A percentile compares a stretch with the other conserved stretches of the same genome.
These are phyloP conservation scores for Erythrophleum ivorense DNA, from an alignment of 331 rosid species.

Conservation along the genomic window DNA sequence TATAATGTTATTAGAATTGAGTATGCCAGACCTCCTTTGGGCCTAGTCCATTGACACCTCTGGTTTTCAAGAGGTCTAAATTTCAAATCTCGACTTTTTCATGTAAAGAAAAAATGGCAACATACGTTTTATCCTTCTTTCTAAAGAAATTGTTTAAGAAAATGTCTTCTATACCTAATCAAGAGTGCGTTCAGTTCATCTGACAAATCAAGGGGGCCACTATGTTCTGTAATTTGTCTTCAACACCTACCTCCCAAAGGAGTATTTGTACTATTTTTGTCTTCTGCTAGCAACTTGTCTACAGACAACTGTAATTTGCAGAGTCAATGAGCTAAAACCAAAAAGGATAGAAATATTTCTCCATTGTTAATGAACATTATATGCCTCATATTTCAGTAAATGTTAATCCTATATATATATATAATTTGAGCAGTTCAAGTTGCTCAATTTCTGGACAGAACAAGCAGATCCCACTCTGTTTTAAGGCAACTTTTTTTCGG, in stretches of 20 bases:
- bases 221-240: background rate
- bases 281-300: slow-evolving; percentile 12
- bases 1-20: too few species aligned
- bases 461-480: slow-evolving; percentile 5
- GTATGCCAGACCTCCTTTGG: background rate
- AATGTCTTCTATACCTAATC: background rate
- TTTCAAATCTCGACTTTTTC: background rate
- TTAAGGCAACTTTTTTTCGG: background rate
- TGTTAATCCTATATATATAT: background rate
- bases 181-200: background rate
- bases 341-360: too few species aligned
- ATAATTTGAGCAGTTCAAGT: too few species aligned
- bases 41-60: background rate
- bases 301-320: background rate
- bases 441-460: background rate
- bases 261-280: background rate
- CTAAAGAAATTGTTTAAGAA: background rate
- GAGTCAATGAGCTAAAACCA: background rate
- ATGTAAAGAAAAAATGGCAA: background rate
- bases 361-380: slow-evolving; percentile 10
- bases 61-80: background rate
- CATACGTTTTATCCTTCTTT: background rate
- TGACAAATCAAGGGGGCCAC: slow-evolving; percentile 13
- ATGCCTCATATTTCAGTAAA: background rate
- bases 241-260: background rate